Evolutionary conservation across 768 basidiomycete genomes (phyloP), one percentile per base, ranked within the genome.

Genomic region (Trametes villosa): DNA sequence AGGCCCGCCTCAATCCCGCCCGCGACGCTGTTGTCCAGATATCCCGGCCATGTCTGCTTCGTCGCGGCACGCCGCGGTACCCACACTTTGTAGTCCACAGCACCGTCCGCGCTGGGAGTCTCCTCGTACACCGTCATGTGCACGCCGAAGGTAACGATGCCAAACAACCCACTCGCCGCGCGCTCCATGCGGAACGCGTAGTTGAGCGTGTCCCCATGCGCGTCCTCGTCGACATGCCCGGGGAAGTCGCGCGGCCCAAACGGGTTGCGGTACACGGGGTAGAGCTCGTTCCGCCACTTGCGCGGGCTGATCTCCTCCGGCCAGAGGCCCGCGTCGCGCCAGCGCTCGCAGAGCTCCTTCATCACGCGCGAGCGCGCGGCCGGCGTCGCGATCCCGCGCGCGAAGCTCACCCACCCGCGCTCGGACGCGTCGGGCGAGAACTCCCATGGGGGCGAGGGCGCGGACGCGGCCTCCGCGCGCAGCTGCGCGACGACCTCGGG

Each of bases 11-110:
- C 86, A 30, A 96, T 95, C 2, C 96, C 96, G 0, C 96, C 96
- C 4, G 95, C 95, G 42, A 92, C 91, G 34, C 84, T 88, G 72
- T 98, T 98, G 69, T 98, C 96, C 18, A 97, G 81, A 65, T 81
- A 86, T 2, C 92, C 88, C 6, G 95, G 94, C 83, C 87, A 97
- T 31, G 95, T 98, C 66, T 86, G 91, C 72, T 99, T 99, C 9
- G 90, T 96, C 60, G 77, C 79, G 1, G 93, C 83, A 13, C 97
- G 82, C 9, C 87, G 89, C 2, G 97, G 95, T 1, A 94, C 86
- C 96, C 97, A 98, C 2, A 97, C 77, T 60, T 76, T 80, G 70
- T 89, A 71, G 33, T 71, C 74, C 40, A 72, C 77, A n/a, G 69
- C 79, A 18, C 70, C 58, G 55, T 61, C 67, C 3, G 58, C 64